Evolutionary conservation across 2,329 filamentous ascomycete species (phyloP), one percentile per base, ranked within the genome.

Genomic region (Calonectria montana): DNA sequence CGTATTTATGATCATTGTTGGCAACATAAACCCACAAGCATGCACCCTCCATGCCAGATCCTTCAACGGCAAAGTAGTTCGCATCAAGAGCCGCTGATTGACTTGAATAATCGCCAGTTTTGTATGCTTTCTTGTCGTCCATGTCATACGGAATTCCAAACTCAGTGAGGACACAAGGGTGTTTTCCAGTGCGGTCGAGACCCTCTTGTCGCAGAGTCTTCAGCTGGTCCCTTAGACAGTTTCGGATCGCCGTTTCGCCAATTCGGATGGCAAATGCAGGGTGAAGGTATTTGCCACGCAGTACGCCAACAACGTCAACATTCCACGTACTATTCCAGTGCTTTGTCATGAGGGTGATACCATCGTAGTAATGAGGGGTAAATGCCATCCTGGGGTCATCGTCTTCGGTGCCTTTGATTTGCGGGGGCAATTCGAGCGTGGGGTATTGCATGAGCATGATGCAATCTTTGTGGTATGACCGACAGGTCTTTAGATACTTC

Each of bases 321-420:
- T 99, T 99, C 94, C 97, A 99, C 18, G 93, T 92, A 45, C 96
- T 93, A 81, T 98, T 99, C 97, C 97, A 99, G 83, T 98, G 97
- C 85, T 99, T 99, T 15, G 95, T 98, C 89, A 99, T 94, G 4
- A 99, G 88, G 0, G 97, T 99, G 68, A 99, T 93, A 13, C 97
- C 97, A 78, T 99, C 97, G 82, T 99, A 99, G 81, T 94, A 99
- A 83, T 99, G 97, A 2, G 96, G 95, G 12, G 97, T 93, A 82
- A 98, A 98, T 2, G 96, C 94, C 90, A 98, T 93, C 73, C 93
- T 94, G 4, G 92, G 91, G 77, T 99, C 96, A 78, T 98, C 96
- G 80, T 98, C 96, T 31, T 88, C 86, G 0, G 96, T 98, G 15
- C 92, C 96, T 82, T 97, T 97, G 81, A 98, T 93, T 53, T 88